These are phyloP conservation scores for Lepiota venenata DNA, from an alignment of 768 basidiomycete genomes.

Conservation along the genomic window DNA sequence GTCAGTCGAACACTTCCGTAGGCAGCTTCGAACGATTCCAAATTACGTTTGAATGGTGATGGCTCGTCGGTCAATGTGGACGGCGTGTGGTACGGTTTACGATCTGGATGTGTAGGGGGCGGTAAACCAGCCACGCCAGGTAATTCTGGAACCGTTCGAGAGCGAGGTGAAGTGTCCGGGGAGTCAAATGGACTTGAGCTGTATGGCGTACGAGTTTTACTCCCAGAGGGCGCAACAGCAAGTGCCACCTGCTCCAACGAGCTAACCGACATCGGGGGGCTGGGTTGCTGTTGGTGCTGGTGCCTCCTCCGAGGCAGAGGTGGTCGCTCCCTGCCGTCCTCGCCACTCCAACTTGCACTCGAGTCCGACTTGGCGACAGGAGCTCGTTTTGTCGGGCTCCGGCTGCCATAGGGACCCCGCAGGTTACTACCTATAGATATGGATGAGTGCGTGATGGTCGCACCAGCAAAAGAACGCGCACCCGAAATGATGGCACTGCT, in stretches of 20 bases:
- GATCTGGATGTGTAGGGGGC: constrained; percentile 55
- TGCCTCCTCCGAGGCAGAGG: constrained; percentile 31
- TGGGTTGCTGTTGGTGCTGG: constrained; percentile 22
- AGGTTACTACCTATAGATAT: constrained; percentile 31
- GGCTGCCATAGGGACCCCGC: constrained; percentile 9
- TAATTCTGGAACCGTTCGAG: not conserved
- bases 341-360: constrained; percentile 7
- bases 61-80: not conserved
- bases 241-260: constrained; percentile 47
- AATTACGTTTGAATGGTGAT: constrained; percentile 6
- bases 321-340: constrained; percentile 14
- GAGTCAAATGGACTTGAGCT: constrained; percentile 17
- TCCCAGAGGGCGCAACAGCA: constrained; percentile 21
- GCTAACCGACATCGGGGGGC: constrained; percentile 38
- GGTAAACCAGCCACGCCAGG: constrained; percentile 14
- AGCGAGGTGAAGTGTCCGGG: constrained; percentile 9
- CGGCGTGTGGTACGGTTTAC: constrained; percentile 26
- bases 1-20: constrained; percentile 10
- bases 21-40: constrained; percentile 21
- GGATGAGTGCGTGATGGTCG: constrained; percentile 29
- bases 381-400: constrained; percentile 15
- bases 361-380: constrained; percentile 6
- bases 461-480: constrained; percentile 28
- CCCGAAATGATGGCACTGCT: constrained; percentile 43
- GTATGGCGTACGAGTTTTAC: constrained; percentile 4